A percentile compares a stretch with the other conserved stretches of the same genome.
Evolutionary conservation across 2,329 filamentous ascomycete genomes (phyloP).

Genomic region (Leptographium galeiforme): DNA sequence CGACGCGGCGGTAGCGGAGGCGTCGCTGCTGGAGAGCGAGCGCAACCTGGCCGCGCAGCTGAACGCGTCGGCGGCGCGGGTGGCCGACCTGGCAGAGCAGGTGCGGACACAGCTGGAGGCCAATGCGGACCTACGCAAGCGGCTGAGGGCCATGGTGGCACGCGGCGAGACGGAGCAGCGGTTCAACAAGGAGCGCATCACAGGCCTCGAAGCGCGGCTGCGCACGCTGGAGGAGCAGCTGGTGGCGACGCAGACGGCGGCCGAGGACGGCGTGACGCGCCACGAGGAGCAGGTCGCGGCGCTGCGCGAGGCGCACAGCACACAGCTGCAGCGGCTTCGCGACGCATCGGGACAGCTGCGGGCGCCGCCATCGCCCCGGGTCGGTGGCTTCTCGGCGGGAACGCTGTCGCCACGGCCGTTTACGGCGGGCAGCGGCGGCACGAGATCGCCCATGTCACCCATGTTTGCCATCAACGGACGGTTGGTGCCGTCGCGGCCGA

Average conservation of each 20-base stretch:
- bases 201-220: slow-evolving; percentile 67
- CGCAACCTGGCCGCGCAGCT: slow-evolving; percentile 56
- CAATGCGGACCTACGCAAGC: slow-evolving; percentile 61
- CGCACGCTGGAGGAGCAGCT: slow-evolving; percentile 75
- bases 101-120: slow-evolving; percentile 69
- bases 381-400: slow-evolving; percentile 2
- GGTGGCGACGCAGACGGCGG: slow-evolving; percentile 67
- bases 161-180: slow-evolving; percentile 77
- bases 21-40: slow-evolving; percentile 44
- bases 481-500: slow-evolving; percentile 12
- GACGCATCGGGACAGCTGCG: slow-evolving; percentile 19
- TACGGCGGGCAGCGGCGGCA: slow-evolving; percentile 20
- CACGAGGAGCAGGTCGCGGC: slow-evolving; percentile 76
- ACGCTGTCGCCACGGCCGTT: slow-evolving; percentile 32
- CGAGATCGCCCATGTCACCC: slow-evolving; percentile 50
- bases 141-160: slow-evolving; percentile 65
- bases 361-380: not conserved
- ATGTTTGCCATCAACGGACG: slow-evolving; percentile 35
- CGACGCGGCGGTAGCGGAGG: slow-evolving; percentile 41
- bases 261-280: slow-evolving; percentile 67
- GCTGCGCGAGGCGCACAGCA: slow-evolving; percentile 64
- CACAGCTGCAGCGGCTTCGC: slow-evolving; percentile 63
- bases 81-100: slow-evolving; percentile 61
- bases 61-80: slow-evolving; percentile 57
- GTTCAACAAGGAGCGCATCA: slow-evolving; percentile 68